Conservation (phyloP, 352 stramenopile genomes). For the Globisporangium yorkense region DNA sequence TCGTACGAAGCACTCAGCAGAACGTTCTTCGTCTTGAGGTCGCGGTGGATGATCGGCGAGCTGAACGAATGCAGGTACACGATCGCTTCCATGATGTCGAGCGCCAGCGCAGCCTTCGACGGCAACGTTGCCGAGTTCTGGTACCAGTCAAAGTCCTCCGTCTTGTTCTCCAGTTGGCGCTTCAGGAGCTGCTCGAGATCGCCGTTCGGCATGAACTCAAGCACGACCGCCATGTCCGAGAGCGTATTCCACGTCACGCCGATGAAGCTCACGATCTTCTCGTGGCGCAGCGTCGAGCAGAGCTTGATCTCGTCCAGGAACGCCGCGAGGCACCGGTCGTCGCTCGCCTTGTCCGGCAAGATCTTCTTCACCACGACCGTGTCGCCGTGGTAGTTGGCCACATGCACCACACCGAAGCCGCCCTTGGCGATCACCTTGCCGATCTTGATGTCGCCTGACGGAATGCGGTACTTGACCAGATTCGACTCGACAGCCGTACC, state of each 20-base stretch:
- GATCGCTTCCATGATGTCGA: constrained; percentile 72
- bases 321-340: constrained; percentile 56
- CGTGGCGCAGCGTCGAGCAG: constrained; percentile 66
- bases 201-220: constrained; percentile 76
- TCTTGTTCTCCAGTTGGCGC: constrained; percentile 34
- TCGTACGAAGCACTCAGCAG: constrained; percentile 54
- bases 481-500: constrained; percentile 46
- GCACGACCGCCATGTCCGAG: constrained; percentile 74
- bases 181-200: constrained; percentile 72
- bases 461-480: constrained; percentile 74
- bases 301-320: constrained; percentile 87
- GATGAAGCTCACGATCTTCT: constrained; percentile 78
- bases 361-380: constrained; percentile 81
- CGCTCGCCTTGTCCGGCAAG: constrained; percentile 70
- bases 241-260: constrained; percentile 84
- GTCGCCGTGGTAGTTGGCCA: constrained; percentile 53
- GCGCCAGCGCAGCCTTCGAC: constrained; percentile 48
- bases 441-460: constrained; percentile 51
- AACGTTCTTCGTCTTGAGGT: constrained; percentile 79
- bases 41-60: constrained; percentile 76
- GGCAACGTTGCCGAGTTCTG: constrained; percentile 41
- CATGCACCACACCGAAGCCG: constrained; percentile 68
- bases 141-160: constrained; percentile 67
- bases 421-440: constrained; percentile 64
- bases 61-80: constrained; percentile 82